Conservation (phyloP, 495 filamentous ascomycete species). For the Alectoria sarmentosa region DNA sequence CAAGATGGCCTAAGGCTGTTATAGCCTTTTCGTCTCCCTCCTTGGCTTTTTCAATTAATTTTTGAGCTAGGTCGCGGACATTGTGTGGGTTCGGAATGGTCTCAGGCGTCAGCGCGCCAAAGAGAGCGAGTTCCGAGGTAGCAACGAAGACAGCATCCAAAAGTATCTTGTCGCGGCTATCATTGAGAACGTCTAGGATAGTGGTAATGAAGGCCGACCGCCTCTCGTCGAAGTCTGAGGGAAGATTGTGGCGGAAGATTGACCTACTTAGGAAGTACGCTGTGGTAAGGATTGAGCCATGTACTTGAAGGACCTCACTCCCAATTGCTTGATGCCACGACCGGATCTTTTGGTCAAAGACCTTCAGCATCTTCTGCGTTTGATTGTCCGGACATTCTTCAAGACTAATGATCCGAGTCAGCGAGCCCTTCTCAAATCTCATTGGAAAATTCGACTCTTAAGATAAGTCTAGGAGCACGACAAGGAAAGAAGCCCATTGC, state of each 20-base stretch:
- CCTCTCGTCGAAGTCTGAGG: conserved; percentile 30
- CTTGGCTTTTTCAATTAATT: conserved; percentile 59
- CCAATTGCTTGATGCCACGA: conserved; percentile 55
- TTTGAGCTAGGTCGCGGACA: conserved; percentile 46
- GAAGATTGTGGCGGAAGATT: conserved; percentile 39
- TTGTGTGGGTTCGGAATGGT: conserved; percentile 33
- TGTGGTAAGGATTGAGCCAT: conserved; percentile 53
- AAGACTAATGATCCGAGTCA: conserved; percentile 31
- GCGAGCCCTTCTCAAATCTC: background rate
- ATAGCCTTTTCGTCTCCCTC: conserved; percentile 78
- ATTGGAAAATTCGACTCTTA: background rate
- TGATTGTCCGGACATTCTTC: conserved; percentile 35
- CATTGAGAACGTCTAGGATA: conserved; percentile 42
- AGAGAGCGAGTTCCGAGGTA: conserved; percentile 70
- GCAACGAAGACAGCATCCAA: conserved; percentile 55
- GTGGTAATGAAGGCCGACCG: conserved; percentile 35
- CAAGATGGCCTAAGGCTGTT: conserved; percentile 59
- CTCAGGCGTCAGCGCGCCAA: conserved; percentile 44
- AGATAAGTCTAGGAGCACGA: background rate
- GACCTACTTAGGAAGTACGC: conserved; percentile 55
- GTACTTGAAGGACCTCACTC: conserved; percentile 49
- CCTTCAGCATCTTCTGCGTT: conserved; percentile 35
- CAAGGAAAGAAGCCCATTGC: background rate
- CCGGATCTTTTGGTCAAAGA: conserved; percentile 36
- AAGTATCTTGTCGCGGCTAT: conserved; percentile 48